A percentile compares a stretch with the other conserved stretches of the same genome.
Conservation (phyloP, 495 filamentous ascomycete genomes). For the Pyrenula aspistea region DNA sequence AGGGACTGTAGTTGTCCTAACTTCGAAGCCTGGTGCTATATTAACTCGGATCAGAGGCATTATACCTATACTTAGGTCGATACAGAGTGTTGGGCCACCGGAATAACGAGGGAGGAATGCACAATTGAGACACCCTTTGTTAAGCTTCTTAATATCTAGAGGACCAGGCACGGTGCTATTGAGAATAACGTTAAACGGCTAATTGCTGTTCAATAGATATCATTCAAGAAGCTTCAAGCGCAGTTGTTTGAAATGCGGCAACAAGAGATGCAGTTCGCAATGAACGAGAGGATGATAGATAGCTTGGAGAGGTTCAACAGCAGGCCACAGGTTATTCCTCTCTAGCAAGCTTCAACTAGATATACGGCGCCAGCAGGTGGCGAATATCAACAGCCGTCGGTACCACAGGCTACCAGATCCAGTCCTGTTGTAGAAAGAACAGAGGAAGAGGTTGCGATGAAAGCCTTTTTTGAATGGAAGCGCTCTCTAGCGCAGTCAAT, state of each 20-base stretch:
- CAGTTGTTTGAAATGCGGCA: background rate
- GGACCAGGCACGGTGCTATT: background rate
- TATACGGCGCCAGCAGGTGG: background rate
- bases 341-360: background rate
- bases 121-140: background rate
- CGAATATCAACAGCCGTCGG: background rate
- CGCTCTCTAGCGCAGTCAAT: background rate
- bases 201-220: background rate
- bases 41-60: background rate
- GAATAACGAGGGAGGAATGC: background rate
- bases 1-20: background rate
- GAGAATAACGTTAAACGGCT: background rate
- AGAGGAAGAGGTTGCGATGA: background rate
- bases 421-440: background rate
- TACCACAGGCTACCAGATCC: background rate
- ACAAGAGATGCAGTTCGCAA: background rate
- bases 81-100: background rate
- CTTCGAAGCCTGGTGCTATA: background rate
- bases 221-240: background rate
- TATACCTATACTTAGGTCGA: background rate
- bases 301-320: background rate
- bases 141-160: background rate
- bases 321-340: background rate
- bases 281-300: background rate
- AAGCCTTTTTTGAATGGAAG: background rate